A percentile compares a stretch with the other conserved stretches of the same genome.
Conservation (phyloP, 2,329 filamentous ascomycete species). For the Diaporthe longicolla region DNA sequence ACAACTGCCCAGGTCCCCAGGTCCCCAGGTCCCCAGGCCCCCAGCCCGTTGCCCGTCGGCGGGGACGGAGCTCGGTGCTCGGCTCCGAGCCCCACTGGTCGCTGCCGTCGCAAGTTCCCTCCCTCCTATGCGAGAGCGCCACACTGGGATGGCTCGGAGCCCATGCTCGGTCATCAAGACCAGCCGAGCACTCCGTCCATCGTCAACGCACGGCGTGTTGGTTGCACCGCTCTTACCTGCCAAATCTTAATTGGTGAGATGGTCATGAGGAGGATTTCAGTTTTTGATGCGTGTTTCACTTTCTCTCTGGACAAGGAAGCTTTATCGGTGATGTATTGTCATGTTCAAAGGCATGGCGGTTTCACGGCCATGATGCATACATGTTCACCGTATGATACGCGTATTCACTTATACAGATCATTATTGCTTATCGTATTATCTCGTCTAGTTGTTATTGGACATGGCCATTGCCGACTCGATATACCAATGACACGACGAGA, state of each 20-base stretch:
- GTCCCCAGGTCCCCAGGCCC: background rate
- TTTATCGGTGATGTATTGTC: background rate
- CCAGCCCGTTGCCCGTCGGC: background rate
- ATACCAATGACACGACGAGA: background rate
- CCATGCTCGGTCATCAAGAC: conserved; percentile 7
- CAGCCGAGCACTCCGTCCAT: background rate
- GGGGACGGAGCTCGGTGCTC: background rate
- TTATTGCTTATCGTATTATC: conserved; percentile 10
- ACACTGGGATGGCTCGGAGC: background rate
- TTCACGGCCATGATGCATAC: no score
- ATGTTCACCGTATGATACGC: background rate
- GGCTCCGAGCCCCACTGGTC: background rate
- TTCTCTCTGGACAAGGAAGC: background rate
- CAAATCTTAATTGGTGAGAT: background rate
- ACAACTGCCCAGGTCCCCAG: conserved; percentile 5
- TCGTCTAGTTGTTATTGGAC: background rate
- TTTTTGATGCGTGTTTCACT: background rate
- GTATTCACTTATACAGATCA: background rate
- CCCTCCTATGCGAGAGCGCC: background rate
- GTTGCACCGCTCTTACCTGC: background rate
- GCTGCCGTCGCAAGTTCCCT: background rate
- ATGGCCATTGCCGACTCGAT: background rate
- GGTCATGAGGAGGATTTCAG: background rate
- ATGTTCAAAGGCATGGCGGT: no score
- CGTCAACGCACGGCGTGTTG: background rate